These are phyloP conservation scores for Heteromeles arbutifolia DNA, from an alignment of 306 rosid genomes.

Conservation along the genomic window DNA sequence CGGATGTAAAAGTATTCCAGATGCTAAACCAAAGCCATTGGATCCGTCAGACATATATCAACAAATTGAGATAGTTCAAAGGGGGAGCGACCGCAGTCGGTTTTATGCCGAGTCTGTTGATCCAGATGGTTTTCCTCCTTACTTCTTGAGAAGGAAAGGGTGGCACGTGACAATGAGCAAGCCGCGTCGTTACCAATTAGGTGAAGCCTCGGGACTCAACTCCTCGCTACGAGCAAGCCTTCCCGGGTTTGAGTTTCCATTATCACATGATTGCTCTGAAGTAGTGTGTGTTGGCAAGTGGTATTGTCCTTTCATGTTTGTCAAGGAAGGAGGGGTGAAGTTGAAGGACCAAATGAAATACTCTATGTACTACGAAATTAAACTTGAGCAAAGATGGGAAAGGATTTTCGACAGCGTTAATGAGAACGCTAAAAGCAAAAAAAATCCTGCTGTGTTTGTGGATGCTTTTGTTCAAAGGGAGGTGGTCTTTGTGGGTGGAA, in stretches of 20 bases:
- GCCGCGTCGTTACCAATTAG: constrained; percentile 22
- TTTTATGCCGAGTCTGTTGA: constrained; percentile 48
- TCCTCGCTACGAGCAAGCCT: constrained; percentile 25
- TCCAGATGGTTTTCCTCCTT: constrained; percentile 45
- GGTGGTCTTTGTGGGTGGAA: constrained; percentile 26
- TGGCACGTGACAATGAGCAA: constrained; percentile 35
- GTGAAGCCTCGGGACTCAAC: constrained; percentile 49
- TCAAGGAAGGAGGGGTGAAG: constrained; percentile 49
- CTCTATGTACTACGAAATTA: constrained; percentile 48
- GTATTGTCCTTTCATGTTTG: constrained; percentile 60
- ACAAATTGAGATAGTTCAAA: constrained; percentile 37
- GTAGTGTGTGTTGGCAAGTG: constrained; percentile 56
- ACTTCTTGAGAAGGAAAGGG: constrained; percentile 30
- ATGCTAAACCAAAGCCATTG: constrained; percentile 21
- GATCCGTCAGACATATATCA: constrained; percentile 24
- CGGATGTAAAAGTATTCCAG: neutral
- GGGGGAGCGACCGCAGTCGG: constrained; percentile 23
- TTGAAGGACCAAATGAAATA: constrained; percentile 36
- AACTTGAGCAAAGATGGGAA: constrained; percentile 65
- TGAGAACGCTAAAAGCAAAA: neutral
- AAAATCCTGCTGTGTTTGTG: constrained; percentile 27
- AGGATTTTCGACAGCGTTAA: constrained; percentile 31
- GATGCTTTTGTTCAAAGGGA: constrained; percentile 42
- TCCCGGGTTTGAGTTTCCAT: constrained; percentile 32
- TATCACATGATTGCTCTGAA: constrained; percentile 11